Base-by-base conservation (phyloP, 139 green algal species). In the Picochlorum costavermella region DNA sequence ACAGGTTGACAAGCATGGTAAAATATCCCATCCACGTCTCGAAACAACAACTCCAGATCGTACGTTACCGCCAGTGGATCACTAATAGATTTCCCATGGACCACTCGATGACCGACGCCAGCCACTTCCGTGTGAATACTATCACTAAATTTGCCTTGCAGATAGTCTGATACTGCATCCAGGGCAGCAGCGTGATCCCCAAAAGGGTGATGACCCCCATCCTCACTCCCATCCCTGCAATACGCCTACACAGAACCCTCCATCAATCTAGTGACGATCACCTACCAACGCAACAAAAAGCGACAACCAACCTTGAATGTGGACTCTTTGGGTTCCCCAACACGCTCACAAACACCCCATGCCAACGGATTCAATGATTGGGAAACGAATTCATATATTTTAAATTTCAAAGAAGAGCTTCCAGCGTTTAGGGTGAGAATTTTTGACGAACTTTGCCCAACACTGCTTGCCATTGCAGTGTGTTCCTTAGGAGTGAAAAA, bases 51-150 rank as follows among this genome's bases (percentile, higher is more conserved):
- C 6, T 30, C n/a, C 17, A 25, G 46, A 44, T 17, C 64, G 50
- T 25, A 64, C 63, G 46, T 72, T 58, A 96, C 75, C 17, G 91
- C 62, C 26, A 72, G 56, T 0, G 89, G 63, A 14, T 75, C 31
- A 37, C 60, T 77, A 23, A 92, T 75, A 17, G 88, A 66, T 20
- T 86, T 73, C 25, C 89, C 89, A 67, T 96, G 89, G 26, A 96
- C 89, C 5, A 96, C 72, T 14, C 89, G 64, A 62, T 88, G 83
- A 30, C 81, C 84, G 50, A 90, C 53, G 2, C 53, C 63, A 30
- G 56, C 55, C 69, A 90, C 78, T 25, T 88, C 65, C 12, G 75
- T 3, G 1, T 61, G 25, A 3, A 85, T 75, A 17, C 46, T 48
- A 16, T 20, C 59, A 13, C 60, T 74, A 16, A 80, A 77, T 14